Conservation (phyloP, 2,329 filamentous ascomycete species). For the Davidsoniella neocaledoniae region DNA sequence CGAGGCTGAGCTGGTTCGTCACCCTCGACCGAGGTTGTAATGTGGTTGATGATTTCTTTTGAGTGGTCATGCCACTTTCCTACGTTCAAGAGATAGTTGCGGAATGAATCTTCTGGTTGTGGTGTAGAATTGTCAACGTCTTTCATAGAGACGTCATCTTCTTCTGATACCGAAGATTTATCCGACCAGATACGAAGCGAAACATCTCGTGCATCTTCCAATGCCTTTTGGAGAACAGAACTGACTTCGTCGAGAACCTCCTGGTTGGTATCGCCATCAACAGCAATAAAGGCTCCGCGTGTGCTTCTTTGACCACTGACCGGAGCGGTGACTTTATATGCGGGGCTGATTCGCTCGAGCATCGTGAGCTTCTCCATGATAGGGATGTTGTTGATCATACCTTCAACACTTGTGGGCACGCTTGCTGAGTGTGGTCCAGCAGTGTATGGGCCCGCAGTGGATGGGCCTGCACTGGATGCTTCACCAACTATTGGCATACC, state of each 20-base stretch:
- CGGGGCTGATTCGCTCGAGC: conserved; percentile 58
- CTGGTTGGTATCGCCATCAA: conserved; percentile 58
- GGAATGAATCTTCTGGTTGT: conserved; percentile 20
- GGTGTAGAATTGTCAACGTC: conserved; percentile 7
- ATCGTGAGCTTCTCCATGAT: conserved; percentile 62
- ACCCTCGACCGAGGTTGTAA: conserved; percentile 16
- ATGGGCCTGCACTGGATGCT: conserved; percentile 8
- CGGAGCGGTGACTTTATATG: conserved; percentile 30
- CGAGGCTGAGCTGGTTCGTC: neutral
- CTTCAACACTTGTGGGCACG: conserved; percentile 16
- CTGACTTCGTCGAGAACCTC: conserved; percentile 37
- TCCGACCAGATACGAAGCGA: conserved; percentile 29
- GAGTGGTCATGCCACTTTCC: conserved; percentile 61
- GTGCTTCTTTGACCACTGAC: conserved; percentile 22
- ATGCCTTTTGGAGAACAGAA: conserved; percentile 44
- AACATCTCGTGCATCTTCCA: conserved; percentile 29
- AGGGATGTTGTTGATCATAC: conserved; percentile 59
- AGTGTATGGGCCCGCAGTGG: neutral
- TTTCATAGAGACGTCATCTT: conserved; percentile 1
- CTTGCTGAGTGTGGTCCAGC: neutral
- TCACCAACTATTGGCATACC: neutral
- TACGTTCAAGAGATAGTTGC: conserved; percentile 50
- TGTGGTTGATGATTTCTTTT: conserved; percentile 44
- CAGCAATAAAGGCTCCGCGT: conserved; percentile 64
- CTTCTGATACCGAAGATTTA: neutral